These are phyloP conservation scores for Niveomyces coronatus DNA, from an alignment of 2,329 filamentous ascomycete genomes.

Conservation along the genomic window DNA sequence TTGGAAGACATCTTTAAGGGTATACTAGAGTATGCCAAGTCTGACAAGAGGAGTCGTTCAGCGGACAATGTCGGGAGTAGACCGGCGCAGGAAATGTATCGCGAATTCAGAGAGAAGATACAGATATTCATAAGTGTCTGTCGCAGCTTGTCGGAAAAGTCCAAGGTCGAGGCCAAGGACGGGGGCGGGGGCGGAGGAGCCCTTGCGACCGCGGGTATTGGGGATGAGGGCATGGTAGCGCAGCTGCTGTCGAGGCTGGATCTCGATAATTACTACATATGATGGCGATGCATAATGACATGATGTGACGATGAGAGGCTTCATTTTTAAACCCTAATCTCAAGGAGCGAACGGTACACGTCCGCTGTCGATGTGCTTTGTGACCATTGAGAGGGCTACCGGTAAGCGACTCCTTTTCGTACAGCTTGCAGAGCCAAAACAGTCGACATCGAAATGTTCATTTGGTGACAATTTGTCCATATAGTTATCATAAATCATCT, in stretches of 20 bases:
- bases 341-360: too few relatives aligned
- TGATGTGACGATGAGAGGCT: background rate
- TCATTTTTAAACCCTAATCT: background rate
- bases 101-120: conserved; percentile 59
- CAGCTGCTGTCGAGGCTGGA: conserved; percentile 61
- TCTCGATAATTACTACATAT: conserved; percentile 56
- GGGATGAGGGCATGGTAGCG: conserved; percentile 50
- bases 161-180: conserved; percentile 23
- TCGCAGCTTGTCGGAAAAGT: conserved; percentile 56
- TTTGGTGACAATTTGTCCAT: too few relatives aligned
- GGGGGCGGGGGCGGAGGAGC: conserved; percentile 18
- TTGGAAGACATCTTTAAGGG: conserved; percentile 66
- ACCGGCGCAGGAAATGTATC: conserved; percentile 42
- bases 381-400: too few relatives aligned
- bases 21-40: conserved; percentile 61
- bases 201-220: conserved; percentile 25
- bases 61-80: conserved; percentile 20
- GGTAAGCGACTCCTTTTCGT: too few relatives aligned
- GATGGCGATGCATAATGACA: too few relatives aligned
- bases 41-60: conserved; percentile 25
- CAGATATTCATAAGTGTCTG: conserved; percentile 66
- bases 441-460: too few relatives aligned
- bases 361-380: too few relatives aligned
- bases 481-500: too few relatives aligned
- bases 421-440: too few relatives aligned